Percentiles rank a stretch among this genome's conserved stretches.
These are phyloP conservation scores for Geotrichum ghanense DNA, from an alignment of 805 yeast genomes.

Conservation along the genomic window DNA sequence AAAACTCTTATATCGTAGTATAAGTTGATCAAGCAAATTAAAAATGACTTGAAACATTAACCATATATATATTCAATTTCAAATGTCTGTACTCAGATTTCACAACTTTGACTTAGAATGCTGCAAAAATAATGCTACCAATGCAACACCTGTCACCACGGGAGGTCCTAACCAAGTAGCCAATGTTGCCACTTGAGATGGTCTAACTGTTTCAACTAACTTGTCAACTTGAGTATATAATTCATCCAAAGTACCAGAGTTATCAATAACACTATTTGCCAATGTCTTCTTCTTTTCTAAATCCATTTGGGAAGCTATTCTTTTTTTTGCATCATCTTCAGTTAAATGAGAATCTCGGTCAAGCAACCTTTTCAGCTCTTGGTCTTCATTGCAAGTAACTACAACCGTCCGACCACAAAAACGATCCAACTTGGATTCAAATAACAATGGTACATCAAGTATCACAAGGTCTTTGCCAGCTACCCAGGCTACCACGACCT, in stretches of 20 bases:
- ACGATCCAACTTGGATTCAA: conserved; percentile 62
- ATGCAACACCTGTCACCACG: conserved; percentile 20
- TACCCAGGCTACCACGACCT: conserved; percentile 47
- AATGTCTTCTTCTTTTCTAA: conserved; percentile 41
- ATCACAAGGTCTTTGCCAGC: conserved; percentile 48
- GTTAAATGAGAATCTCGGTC: conserved; percentile 57
- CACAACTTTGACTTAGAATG: neutral
- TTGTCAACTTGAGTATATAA: conserved; percentile 34
- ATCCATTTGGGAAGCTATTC: conserved; percentile 72
- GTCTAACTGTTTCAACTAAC: conserved; percentile 29
- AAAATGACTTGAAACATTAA: too few relatives aligned
- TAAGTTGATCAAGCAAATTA: too few relatives aligned
- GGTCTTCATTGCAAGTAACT: conserved; percentile 46
- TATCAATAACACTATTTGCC: conserved; percentile 62
- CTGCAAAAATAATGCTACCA: conserved; percentile 3
- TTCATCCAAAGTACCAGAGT: conserved; percentile 36
- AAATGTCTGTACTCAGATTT: too few relatives aligned
- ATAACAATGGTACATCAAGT: conserved; percentile 82
- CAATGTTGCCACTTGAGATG: conserved; percentile 21
- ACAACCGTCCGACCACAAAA: conserved; percentile 64
- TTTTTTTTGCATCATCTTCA: conserved; percentile 51
- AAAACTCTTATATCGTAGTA: too few relatives aligned
- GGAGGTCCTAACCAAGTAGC: conserved; percentile 27
- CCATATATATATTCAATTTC: too few relatives aligned
- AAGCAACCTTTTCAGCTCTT: conserved; percentile 54